A percentile compares a stretch with the other conserved stretches of the same genome.
Evolutionary conservation across 1,284 basidiomycete genomes (phyloP).

Genomic region (Leccinum holopus): DNA sequence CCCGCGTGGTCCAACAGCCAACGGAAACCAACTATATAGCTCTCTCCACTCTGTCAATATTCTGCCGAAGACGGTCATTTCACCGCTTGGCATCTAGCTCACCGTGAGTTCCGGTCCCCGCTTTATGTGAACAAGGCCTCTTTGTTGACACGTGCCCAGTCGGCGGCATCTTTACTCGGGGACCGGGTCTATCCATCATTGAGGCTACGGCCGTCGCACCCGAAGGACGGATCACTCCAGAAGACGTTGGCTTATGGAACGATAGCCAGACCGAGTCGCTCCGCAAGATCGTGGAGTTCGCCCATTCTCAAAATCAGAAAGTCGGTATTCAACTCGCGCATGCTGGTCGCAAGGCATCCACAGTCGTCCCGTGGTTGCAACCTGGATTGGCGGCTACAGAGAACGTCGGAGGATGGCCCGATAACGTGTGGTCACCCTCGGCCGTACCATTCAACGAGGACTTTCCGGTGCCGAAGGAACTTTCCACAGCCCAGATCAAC

Average conservation of each 20-base stretch:
- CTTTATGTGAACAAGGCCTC: neutral
- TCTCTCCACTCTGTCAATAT: slow-evolving; percentile 64
- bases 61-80: slow-evolving; percentile 56
- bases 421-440: slow-evolving; percentile 59
- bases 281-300: slow-evolving; percentile 71
- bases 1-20: neutral
- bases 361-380: slow-evolving; percentile 56
- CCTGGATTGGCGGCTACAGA: slow-evolving; percentile 39
- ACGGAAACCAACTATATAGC: slow-evolving; percentile 22
- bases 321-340: slow-evolving; percentile 83
- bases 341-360: slow-evolving; percentile 73
- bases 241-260: slow-evolving; percentile 69
- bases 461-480: slow-evolving; percentile 56
- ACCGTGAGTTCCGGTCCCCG: slow-evolving; percentile 34
- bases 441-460: slow-evolving; percentile 50
- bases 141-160: slow-evolving; percentile 29
- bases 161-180: slow-evolving; percentile 47
- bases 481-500: slow-evolving; percentile 55
- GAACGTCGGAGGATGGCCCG: slow-evolving; percentile 69
- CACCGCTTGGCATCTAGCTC: slow-evolving; percentile 54
- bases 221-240: slow-evolving; percentile 53
- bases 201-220: slow-evolving; percentile 65
- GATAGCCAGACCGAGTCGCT: slow-evolving; percentile 71
- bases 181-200: slow-evolving; percentile 53
- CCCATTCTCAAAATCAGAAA: slow-evolving; percentile 67